Percentiles rank a stretch among this genome's conserved stretches.
Conservation (phyloP, 352 stramenopile genomes). For the Globisporangium spiculum region DNA sequence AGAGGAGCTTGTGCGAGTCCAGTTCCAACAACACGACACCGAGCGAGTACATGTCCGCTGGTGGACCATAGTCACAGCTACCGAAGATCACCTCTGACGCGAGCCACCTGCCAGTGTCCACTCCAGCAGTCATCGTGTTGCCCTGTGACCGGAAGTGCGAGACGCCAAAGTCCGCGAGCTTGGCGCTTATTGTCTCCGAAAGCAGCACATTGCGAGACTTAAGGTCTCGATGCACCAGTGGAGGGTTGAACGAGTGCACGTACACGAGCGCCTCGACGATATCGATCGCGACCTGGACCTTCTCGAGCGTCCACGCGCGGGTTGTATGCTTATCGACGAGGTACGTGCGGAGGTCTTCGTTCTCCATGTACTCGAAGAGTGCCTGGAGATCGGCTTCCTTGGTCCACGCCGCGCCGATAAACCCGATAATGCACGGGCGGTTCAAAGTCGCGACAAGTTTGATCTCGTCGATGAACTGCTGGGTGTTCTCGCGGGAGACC, state of each 20-base stretch:
- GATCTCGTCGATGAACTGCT: conserved; percentile 52
- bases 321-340: conserved; percentile 16
- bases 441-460: conserved; percentile 39
- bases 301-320: not conserved
- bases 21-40: conserved; percentile 40
- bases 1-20: conserved; percentile 46
- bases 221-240: conserved; percentile 18
- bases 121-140: conserved; percentile 44
- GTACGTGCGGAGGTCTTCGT: conserved; percentile 41
- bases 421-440: conserved; percentile 37
- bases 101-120: not conserved
- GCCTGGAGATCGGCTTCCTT: conserved; percentile 48
- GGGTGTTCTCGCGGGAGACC: conserved; percentile 2
- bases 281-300: conserved; percentile 19
- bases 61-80: conserved; percentile 22
- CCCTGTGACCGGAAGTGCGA: conserved; percentile 38
- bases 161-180: conserved; percentile 60
- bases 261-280: conserved; percentile 18
- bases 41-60: conserved; percentile 53
- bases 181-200: conserved; percentile 25
- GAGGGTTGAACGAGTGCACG: conserved; percentile 22
- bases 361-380: conserved; percentile 64
- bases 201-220: conserved; percentile 30
- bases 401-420: conserved; percentile 51
- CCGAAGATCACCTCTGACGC: conserved; percentile 20